These are phyloP conservation scores for Monosporascus sp. DNA, from an alignment of 2,329 filamentous ascomycete species.

Conservation along the genomic window DNA sequence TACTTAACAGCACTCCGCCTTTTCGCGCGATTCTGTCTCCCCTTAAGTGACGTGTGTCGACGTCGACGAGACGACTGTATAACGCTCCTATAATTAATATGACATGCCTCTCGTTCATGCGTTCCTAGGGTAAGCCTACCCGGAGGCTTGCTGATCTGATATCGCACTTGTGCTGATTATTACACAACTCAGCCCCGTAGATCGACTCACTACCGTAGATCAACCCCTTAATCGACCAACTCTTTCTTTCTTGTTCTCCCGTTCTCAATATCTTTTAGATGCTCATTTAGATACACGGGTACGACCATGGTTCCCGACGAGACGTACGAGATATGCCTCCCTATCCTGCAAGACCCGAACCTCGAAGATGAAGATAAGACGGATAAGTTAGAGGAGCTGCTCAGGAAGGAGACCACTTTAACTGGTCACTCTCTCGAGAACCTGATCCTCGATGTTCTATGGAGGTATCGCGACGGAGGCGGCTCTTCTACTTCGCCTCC, in stretches of 20 bases:
- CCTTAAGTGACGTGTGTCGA: background rate
- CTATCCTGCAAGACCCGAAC: constrained; percentile 74
- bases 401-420: constrained; percentile 73
- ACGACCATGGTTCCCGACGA: constrained; percentile 83
- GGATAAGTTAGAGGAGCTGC: constrained; percentile 80
- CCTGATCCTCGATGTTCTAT: constrained; percentile 83
- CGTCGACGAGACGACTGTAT: background rate
- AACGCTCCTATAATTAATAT: background rate
- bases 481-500: constrained; percentile 69
- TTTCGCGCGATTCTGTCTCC: constrained; percentile 10
- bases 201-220: background rate
- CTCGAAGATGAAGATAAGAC: constrained; percentile 95
- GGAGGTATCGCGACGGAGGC: constrained; percentile 71
- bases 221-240: background rate
- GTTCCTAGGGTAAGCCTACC: background rate
- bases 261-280: constrained; percentile 2
- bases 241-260: constrained; percentile 7
- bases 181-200: background rate
- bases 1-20: constrained; percentile 22
- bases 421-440: constrained; percentile 79
- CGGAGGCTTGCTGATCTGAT: background rate
- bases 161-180: background rate
- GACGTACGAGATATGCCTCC: constrained; percentile 85
- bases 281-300: constrained; percentile 13
- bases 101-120: background rate